Conservation (phyloP, 371 early-diverging fungal genomes). For the Spiromyces aspiralis region DNA sequence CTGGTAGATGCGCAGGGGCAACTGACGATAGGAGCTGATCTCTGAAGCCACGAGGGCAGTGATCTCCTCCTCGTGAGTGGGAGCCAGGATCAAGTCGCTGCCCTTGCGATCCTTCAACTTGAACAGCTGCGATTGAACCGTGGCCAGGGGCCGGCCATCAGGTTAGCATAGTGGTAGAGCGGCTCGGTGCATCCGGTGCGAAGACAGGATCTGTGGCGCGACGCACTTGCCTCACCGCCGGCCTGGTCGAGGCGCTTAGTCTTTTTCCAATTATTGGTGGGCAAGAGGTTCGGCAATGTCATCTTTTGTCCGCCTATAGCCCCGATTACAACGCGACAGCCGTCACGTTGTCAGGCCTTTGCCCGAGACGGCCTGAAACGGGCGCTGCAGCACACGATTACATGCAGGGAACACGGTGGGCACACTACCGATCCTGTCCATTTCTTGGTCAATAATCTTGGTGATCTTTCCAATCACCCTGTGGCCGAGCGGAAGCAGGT, state of each 20-base stretch:
- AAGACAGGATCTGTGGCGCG: too few relatives aligned
- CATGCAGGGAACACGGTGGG: too few relatives aligned
- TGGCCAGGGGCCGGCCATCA: too few relatives aligned
- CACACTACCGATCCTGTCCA: conserved; percentile 48
- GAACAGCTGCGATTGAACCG: too few relatives aligned
- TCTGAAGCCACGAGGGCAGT: conserved; percentile 52
- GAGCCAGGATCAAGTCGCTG: conserved; percentile 52
- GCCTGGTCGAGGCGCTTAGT: conserved; percentile 62
- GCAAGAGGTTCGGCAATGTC: conserved; percentile 47
- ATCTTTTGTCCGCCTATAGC: conserved; percentile 50
- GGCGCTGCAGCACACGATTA: too few relatives aligned
- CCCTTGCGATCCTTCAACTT: conserved; percentile 62
- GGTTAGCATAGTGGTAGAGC: too few relatives aligned
- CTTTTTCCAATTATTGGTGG: conserved; percentile 53
- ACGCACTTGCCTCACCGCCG: conserved; percentile 39
- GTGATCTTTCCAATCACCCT: conserved; percentile 56
- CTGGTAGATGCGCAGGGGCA: conserved; percentile 78
- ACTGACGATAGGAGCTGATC: conserved; percentile 45
- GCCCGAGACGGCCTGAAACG: too few relatives aligned
- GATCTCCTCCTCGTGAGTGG: conserved; percentile 90
- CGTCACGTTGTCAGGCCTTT: too few relatives aligned
- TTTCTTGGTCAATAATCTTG: conserved; percentile 59
- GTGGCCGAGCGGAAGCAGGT: conserved; percentile 60
- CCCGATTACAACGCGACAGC: not conserved
- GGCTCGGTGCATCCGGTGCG: too few relatives aligned